These are phyloP conservation scores for Cystobasidiaceae sp. DNA, from an alignment of 1,284 basidiomycete genomes.

Conservation along the genomic window DNA sequence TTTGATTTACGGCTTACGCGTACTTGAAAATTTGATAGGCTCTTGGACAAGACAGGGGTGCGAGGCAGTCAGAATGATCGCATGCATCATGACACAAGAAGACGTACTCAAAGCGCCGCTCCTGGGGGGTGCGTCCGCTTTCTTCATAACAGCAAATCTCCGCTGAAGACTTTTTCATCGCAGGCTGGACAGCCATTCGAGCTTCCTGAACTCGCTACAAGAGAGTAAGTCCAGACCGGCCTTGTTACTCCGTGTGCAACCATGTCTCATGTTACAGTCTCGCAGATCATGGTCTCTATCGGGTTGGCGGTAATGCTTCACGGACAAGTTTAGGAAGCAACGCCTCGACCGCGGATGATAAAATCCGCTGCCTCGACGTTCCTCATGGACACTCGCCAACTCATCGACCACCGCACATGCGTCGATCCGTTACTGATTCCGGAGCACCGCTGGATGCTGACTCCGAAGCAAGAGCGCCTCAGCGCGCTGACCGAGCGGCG, in stretches of 20 bases:
- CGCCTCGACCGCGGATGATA: not conserved
- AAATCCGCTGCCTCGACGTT: not conserved
- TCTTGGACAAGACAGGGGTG: conserved; percentile 18
- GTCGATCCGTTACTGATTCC: conserved; percentile 5
- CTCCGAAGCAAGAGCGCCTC: not conserved
- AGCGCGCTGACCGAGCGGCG: not conserved
- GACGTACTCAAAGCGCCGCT: too few relatives aligned
- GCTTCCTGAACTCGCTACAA: not conserved
- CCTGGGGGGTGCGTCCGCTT: too few relatives aligned
- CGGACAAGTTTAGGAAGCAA: not conserved
- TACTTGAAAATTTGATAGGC: not conserved
- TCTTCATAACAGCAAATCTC: not conserved
- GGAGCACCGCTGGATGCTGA: not conserved
- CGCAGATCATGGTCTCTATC: not conserved
- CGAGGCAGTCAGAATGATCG: not conserved
- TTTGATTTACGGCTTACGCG: not conserved
- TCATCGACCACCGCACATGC: not conserved
- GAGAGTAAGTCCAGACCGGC: not conserved
- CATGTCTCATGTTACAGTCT: too few relatives aligned
- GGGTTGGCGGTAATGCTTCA: not conserved
- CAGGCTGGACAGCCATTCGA: not conserved
- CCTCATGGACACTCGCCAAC: not conserved
- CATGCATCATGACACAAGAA: not conserved
- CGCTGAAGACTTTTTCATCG: not conserved
- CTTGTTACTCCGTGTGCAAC: not conserved